A percentile compares a stretch with the other conserved stretches of the same genome.
phyloP scores from a whole-genome alignment of 2,329 filamentous ascomycete species.

The Diaporthe sp. region DNA sequence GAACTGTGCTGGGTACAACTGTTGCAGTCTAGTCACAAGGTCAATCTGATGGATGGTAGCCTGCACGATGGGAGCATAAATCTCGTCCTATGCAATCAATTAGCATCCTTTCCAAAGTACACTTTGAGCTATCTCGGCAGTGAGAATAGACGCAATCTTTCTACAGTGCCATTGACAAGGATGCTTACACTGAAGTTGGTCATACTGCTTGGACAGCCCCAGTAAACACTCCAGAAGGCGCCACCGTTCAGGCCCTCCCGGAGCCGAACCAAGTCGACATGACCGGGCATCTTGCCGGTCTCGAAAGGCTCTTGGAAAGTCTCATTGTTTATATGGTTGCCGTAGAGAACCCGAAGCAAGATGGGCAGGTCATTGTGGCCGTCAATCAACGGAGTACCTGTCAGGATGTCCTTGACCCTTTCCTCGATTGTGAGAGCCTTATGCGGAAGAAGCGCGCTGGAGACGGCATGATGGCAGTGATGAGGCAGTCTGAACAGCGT shows the following conservation, averaged over 20 bases:
- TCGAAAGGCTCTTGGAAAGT: conserved; percentile 83
- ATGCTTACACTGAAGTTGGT: conserved; percentile 73
- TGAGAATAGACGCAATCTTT: too few relatives aligned
- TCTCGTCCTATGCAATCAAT: conserved; percentile 15
- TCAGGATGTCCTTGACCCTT: conserved; percentile 61
- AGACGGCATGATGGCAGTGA: conserved; percentile 34
- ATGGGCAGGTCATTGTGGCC: conserved; percentile 92
- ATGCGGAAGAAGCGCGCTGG: neutral
- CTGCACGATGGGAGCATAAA: conserved; percentile 60
- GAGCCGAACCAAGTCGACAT: conserved; percentile 86
- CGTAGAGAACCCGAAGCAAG: conserved; percentile 73
- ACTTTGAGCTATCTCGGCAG: neutral
- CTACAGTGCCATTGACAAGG: neutral
- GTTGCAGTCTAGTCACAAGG: conserved; percentile 74
- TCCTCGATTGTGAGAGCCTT: conserved; percentile 54
- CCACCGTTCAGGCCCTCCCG: conserved; percentile 80
- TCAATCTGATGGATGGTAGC: conserved; percentile 83
- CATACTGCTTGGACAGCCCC: conserved; percentile 80
- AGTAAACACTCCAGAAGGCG: conserved; percentile 93
- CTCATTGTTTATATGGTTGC: conserved; percentile 82
- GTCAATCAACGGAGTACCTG: conserved; percentile 70
- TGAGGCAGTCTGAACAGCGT: conserved; percentile 23
- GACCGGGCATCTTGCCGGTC: conserved; percentile 74
- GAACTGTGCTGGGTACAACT: conserved; percentile 77
- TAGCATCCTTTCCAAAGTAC: neutral